These are phyloP conservation scores for Penicillium argentinense DNA, from an alignment of 495 filamentous ascomycete genomes.

Conservation along the genomic window DNA sequence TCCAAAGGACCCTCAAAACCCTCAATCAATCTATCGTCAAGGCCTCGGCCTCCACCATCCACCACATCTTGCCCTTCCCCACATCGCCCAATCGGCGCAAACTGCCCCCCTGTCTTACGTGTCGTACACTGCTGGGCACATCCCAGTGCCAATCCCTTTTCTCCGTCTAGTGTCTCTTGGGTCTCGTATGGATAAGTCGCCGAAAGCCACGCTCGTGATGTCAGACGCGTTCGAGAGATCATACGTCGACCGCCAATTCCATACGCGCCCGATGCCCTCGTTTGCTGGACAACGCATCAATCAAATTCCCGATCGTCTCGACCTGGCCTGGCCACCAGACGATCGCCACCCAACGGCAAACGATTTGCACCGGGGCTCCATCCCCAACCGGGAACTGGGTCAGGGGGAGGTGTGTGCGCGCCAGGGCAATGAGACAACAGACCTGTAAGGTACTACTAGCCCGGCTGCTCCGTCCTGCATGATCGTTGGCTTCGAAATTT, in stretches of 20 bases:
- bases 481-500: constrained; percentile 2
- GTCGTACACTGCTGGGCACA: constrained; percentile 1
- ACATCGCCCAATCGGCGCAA: constrained; percentile 20
- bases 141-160: constrained; percentile 3
- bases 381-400: not conserved
- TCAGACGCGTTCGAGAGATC: too few species aligned
- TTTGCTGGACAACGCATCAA: not conserved
- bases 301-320: not conserved
- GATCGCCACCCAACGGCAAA: constrained; percentile 13
- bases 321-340: constrained; percentile 3
- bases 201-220: too few species aligned
- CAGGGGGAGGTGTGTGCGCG: not conserved
- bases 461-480: too few species aligned
- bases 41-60: too few species aligned
- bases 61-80: constrained; percentile 13
- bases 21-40: not conserved
- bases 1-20: constrained; percentile 1
- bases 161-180: not conserved
- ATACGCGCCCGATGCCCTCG: not conserved
- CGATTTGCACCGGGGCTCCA: constrained; percentile 6
- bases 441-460: constrained; percentile 8
- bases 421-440: too few species aligned
- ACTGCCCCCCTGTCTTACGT: constrained; percentile 18
- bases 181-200: too few species aligned
- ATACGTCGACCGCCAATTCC: too few species aligned